phyloP scores from a whole-genome alignment of 2,329 filamentous ascomycete genomes.

The Botrytis tulipae region DNA sequence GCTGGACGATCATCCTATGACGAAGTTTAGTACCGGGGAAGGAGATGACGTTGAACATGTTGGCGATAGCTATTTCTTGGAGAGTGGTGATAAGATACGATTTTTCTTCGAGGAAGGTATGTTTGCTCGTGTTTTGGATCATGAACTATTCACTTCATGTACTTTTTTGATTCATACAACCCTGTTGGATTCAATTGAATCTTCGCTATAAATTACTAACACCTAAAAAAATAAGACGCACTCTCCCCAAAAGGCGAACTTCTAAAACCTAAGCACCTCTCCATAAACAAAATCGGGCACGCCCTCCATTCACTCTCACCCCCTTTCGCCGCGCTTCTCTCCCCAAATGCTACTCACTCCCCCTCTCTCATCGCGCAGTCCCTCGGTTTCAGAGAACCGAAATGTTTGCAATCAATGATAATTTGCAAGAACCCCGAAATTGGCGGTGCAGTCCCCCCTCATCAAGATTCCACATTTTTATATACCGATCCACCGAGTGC shows the following conservation, averaged over 20 bases:
- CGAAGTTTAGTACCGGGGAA: conserved; percentile 85
- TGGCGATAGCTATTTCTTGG: conserved; percentile 91
- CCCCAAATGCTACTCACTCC: conserved; percentile 41
- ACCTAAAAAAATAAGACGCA: conserved; percentile 57
- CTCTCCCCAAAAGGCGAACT: conserved; percentile 66
- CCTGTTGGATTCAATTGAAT: neutral
- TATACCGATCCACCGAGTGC: conserved; percentile 87
- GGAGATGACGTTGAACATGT: conserved; percentile 66
- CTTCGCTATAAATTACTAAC: neutral
- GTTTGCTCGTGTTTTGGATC: neutral
- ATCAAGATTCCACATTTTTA: conserved; percentile 90
- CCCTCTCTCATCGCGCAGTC: conserved; percentile 47
- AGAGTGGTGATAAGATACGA: conserved; percentile 83
- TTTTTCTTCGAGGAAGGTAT: conserved; percentile 90
- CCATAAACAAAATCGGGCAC: conserved; percentile 89
- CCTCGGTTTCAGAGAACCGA: conserved; percentile 48
- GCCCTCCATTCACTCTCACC: conserved; percentile 67
- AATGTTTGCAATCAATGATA: conserved; percentile 86
- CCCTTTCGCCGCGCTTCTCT: conserved; percentile 60
- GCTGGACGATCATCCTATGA: conserved; percentile 85
- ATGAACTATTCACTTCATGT: neutral
- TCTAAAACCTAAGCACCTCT: conserved; percentile 73
- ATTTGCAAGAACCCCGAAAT: conserved; percentile 99
- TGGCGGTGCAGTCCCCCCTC: conserved; percentile 83
- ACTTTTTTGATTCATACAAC: neutral